Base-by-base conservation (phyloP, 805 yeast species). In the Zygotorulaspora sp. region DNA sequence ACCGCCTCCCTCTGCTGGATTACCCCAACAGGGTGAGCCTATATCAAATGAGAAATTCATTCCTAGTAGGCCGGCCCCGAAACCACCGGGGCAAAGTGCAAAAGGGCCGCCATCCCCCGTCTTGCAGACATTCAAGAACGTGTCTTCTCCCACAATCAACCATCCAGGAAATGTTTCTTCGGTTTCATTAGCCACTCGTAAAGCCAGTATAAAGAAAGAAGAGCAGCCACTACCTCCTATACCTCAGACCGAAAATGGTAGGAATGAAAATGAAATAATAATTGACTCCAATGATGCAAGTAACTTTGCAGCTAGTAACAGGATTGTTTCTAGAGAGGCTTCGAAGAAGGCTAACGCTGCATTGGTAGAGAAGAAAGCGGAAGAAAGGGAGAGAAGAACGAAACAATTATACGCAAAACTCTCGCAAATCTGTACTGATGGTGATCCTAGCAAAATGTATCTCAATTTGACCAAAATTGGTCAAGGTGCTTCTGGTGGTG, bases 401-500 rank as follows among this genome's bases (percentile, higher is more conserved):
- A 77, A 73, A 35, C 85, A 83, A 53, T 79, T 85, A 11, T 73
- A 85, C 48, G 74, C 77, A 31, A 83, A 78, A 51, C 68, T 92
- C 34, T 70, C 75, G 39, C 76, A 78, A 26, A 89, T 89, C 32
- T 90, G 96, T 54, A 72, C 87, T 2, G 78, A 76, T 21, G 92
- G 89, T 6, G 94, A 92, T 63, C 98, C 98, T 9, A 75, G 78
- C 21, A 68, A 68, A 37, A 58, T 74, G 33, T 92, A 85, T 61
- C 67, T 70, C 30, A 80, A 78, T 54, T 69, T 90, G 45, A 72
- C 75, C 25, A 89, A 90, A 61, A 82, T 92, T 47, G 99, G 99
- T 1, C 98, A 92, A 66, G 98, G 99, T 55, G 98, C 98, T 0
- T 82, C 94, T 11, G 99, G 98, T 38, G 95, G 95, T 26, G 99